Percentiles rank a stretch among this genome's conserved stretches.
phyloP scores from a whole-genome alignment of 1,284 basidiomycete genomes.

The Sporisorium scitamineum region DNA sequence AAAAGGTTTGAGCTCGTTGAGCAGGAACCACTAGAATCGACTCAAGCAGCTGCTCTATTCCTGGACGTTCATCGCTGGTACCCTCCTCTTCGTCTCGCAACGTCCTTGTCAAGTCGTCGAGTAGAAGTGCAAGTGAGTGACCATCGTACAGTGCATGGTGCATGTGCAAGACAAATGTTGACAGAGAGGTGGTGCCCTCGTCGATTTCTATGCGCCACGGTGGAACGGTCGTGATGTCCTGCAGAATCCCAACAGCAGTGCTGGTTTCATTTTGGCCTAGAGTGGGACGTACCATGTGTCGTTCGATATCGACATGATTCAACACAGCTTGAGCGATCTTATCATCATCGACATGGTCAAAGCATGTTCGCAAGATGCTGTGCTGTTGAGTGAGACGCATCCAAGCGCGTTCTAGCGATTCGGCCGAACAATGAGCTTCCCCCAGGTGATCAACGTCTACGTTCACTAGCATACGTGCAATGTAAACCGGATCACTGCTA shows the following conservation, averaged over 20 bases:
- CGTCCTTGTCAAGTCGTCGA: background rate
- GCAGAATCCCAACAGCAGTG: background rate
- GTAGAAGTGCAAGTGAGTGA: conserved; percentile 12
- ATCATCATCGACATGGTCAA: conserved; percentile 21
- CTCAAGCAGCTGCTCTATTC: conserved; percentile 5
- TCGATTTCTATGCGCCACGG: conserved; percentile 10
- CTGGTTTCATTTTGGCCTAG: background rate
- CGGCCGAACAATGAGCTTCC: background rate
- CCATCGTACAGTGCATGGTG: conserved; percentile 26
- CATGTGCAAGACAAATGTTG: conserved; percentile 9
- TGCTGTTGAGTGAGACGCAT: conserved; percentile 5
- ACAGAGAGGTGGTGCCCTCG: background rate
- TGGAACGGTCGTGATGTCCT: conserved; percentile 2
- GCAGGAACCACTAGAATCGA: conserved; percentile 8
- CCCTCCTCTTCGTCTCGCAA: background rate
- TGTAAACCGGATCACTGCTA: conserved; percentile 8
- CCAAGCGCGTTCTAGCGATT: conserved; percentile 10
- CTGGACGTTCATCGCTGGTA: background rate
- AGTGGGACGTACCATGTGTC: background rate
- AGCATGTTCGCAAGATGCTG: conserved; percentile 30
- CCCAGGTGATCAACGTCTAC: background rate
- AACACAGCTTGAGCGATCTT: conserved; percentile 17
- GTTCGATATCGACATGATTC: background rate
- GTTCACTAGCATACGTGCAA: conserved; percentile 13
- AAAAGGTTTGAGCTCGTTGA: conserved; percentile 4